Evolutionary conservation across 2,329 filamentous ascomycete genomes (phyloP), one percentile per base, ranked within the genome.

Genomic region (Ilyonectria sp.): DNA sequence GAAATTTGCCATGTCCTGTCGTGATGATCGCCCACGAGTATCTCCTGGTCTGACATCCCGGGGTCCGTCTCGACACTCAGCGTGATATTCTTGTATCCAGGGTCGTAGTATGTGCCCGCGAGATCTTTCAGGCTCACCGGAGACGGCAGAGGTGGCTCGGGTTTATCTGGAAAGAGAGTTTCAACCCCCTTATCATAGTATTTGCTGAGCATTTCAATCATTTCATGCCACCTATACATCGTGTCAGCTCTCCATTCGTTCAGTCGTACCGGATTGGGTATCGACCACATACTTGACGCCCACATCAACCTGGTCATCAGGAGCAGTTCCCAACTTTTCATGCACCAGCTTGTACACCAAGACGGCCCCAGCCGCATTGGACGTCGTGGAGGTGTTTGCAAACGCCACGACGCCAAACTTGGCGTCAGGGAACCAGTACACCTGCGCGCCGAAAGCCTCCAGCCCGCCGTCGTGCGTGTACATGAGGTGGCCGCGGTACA

Each of bases 21-120:
- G 1, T 43, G 50, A 6, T 74, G 71, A 6, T 77, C 68, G 0
- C 73, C 74, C 4, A 76, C 64, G 2, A 80, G 72, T 1, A 76
- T 73, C 37, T 56, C 62, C 23, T 74, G 53, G 3, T 46, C 58
- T 2, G 50, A 23, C 19, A 70, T 63, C 3, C 65, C 33, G 0
- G 69, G 68, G 15, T 75, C 53, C 8, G 68, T 47, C 8, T 71
- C 63, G 10, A 65, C 65, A 1, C 61, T 60, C 5, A 80, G 63
- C 0, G 69, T 62, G 11, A 80, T 55, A 1, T 53, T 65, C 21
- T 74, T 76, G 74, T 86, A 86, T 4, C 79, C 84, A 2, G 80
- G 79, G 60, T 86, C 79, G 66, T 75, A 81, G 69, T 86, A 87
- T 2, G 78, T 82, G 3, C 86, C 86, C 2, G 74, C 70, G 21